Percentiles rank a stretch among this genome's conserved stretches.
phyloP scores from a whole-genome alignment of 2,329 filamentous ascomycete genomes.

The Xylaria hypoxylon region DNA sequence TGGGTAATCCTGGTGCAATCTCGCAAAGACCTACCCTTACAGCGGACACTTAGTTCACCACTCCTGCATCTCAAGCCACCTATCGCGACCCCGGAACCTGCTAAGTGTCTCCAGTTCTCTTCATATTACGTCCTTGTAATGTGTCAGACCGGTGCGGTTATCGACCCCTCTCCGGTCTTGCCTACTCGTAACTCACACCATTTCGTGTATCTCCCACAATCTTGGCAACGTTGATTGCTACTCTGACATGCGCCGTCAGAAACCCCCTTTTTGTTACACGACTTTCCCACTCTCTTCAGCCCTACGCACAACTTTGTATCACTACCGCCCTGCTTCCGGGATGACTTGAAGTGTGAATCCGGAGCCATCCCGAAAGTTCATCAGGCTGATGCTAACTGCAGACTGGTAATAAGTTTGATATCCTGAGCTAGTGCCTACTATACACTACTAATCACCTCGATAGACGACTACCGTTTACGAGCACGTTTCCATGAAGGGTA shows the following conservation, averaged over 20 bases:
- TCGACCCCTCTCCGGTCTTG: constrained; percentile 21
- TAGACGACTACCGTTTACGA: constrained; percentile 6
- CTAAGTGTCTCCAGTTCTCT: constrained; percentile 14
- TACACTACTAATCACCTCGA: neutral
- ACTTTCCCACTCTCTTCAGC: constrained; percentile 37
- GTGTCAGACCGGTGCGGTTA: constrained; percentile 28
- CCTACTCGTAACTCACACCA: constrained; percentile 6
- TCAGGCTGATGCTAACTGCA: constrained; percentile 26
- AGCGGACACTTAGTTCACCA: constrained; percentile 18
- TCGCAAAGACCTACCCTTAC: constrained; percentile 35
- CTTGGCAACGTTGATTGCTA: constrained; percentile 36
- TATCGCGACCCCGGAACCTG: constrained; percentile 4
- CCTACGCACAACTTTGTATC: constrained; percentile 38
- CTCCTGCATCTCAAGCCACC: constrained; percentile 23
- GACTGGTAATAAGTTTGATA: constrained; percentile 11
- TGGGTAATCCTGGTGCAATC: constrained; percentile 22
- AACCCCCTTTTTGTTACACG: constrained; percentile 35
- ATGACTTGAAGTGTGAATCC: constrained; percentile 20
- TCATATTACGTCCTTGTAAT: constrained; percentile 21
- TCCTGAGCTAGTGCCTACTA: constrained; percentile 17
- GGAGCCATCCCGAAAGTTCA: constrained; percentile 27
- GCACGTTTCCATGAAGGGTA: constrained; percentile 6
- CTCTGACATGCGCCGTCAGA: constrained; percentile 37
- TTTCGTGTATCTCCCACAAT: constrained; percentile 19
- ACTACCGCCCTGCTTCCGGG: constrained; percentile 25